Percentiles rank a stretch among this genome's conserved stretches.
Conservation (phyloP, 805 yeast species). For the Pichia gijzeniarum region DNA sequence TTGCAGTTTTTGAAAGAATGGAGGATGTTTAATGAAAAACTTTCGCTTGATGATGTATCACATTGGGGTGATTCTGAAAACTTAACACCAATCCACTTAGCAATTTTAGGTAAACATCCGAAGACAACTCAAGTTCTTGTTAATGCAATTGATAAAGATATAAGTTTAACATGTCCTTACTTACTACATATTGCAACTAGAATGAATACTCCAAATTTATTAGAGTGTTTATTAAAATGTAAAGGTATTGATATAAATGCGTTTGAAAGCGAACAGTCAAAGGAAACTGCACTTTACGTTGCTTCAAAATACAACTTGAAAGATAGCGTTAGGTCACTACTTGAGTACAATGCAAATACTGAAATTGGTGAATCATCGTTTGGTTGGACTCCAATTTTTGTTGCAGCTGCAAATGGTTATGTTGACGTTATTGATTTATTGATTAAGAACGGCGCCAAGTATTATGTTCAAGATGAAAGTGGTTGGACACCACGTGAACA, state of each 20-base stretch:
- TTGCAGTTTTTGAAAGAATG: conserved; percentile 52
- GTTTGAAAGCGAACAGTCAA: conserved; percentile 49
- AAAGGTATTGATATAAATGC: conserved; percentile 56
- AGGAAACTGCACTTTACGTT: conserved; percentile 79
- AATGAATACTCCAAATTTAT: conserved; percentile 51
- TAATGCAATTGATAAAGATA: conserved; percentile 33
- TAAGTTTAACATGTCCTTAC: conserved; percentile 43
- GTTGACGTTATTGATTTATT: conserved; percentile 49
- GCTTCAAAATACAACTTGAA: conserved; percentile 60
- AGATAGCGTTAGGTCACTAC: conserved; percentile 47
- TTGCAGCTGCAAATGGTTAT: conserved; percentile 84
- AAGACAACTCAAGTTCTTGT: conserved; percentile 59
- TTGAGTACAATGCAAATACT: conserved; percentile 58
- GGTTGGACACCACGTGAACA: conserved; percentile 99
- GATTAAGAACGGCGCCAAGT: conserved; percentile 46
- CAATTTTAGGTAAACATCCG: conserved; percentile 80
- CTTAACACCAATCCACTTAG: conserved; percentile 74
- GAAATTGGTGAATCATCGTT: conserved; percentile 72
- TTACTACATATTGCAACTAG: conserved; percentile 64
- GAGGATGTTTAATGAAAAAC: conserved; percentile 44
- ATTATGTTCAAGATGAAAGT: conserved; percentile 60
- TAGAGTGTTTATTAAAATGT: conserved; percentile 45
- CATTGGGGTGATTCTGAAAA: conserved; percentile 76
- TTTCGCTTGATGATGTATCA: conserved; percentile 49
- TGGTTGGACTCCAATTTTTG: conserved; percentile 93